Percentiles rank a stretch among this genome's conserved stretches.
These are phyloP conservation scores for Eucalyptus urophylla DNA, from an alignment of 345 rosid genomes.

Conservation along the genomic window DNA sequence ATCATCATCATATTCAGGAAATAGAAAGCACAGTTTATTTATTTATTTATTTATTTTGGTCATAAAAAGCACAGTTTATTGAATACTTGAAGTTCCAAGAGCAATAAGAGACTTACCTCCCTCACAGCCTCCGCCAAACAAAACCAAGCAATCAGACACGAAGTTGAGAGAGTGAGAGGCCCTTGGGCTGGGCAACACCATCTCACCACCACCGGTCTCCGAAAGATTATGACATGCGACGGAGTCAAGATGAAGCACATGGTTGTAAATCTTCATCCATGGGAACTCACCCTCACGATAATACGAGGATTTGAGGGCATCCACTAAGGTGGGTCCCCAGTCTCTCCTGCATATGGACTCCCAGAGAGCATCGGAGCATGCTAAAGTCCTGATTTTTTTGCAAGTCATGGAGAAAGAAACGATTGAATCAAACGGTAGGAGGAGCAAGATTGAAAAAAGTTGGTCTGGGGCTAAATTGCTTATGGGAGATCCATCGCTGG, in stretches of 20 bases:
- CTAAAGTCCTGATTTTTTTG: slow-evolving; percentile 44
- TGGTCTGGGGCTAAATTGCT: not conserved
- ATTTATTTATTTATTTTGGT: too few relatives aligned
- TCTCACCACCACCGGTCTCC: slow-evolving; percentile 17
- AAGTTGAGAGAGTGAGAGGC: slow-evolving; percentile 97
- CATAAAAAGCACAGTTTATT: not conserved
- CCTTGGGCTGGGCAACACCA: slow-evolving; percentile 45
- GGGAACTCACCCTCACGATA: slow-evolving; percentile 7
- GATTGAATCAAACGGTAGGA: slow-evolving; percentile 67
- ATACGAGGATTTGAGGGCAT: slow-evolving; percentile 40
- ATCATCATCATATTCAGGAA: not conserved
- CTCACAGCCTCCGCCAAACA: slow-evolving; percentile 93
- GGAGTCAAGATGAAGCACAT: slow-evolving; percentile 45
- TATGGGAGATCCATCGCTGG: not conserved
- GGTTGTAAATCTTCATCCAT: slow-evolving; percentile 63
- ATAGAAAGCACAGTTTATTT: not conserved
- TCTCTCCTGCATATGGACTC: slow-evolving; percentile 64
- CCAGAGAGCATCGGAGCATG: slow-evolving; percentile 60
- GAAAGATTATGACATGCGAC: slow-evolving; percentile 44
- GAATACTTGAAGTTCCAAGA: not conserved
- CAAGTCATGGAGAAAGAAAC: slow-evolving; percentile 64
- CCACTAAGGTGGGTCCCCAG: slow-evolving; percentile 51
- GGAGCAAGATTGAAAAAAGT: slow-evolving; percentile 32
- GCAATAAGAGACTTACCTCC: slow-evolving; percentile 50
- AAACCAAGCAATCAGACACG: slow-evolving; percentile 68